These are phyloP conservation scores for Paracamarosporium sp. DNA, from an alignment of 2,329 filamentous ascomycete species.

Conservation along the genomic window DNA sequence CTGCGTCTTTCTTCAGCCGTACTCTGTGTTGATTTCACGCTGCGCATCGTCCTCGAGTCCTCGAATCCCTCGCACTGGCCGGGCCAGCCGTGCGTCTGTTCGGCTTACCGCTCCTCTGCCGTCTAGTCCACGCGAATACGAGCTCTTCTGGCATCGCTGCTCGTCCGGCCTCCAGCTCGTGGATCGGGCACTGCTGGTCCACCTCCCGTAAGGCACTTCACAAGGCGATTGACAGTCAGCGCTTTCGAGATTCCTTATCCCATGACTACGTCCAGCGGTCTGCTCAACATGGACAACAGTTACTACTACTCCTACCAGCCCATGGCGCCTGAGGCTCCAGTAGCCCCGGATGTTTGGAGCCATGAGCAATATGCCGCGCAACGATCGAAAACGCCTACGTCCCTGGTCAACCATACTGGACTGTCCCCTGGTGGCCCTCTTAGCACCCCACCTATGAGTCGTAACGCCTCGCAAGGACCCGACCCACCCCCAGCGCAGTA, in stretches of 20 bases:
- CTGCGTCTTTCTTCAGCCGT: neutral
- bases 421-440: conserved; percentile 41
- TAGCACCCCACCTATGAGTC: conserved; percentile 41
- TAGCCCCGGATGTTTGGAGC: conserved; percentile 25
- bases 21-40: conserved; percentile 30
- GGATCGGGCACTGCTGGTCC: conserved; percentile 30
- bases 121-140: conserved; percentile 24
- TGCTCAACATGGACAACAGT: conserved; percentile 39
- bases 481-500: conserved; percentile 32
- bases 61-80: conserved; percentile 30
- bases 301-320: conserved; percentile 26
- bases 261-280: conserved; percentile 23
- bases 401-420: conserved; percentile 41
- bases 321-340: conserved; percentile 24
- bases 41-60: conserved; percentile 35
- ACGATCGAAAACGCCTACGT: conserved; percentile 44
- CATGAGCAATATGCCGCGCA: conserved; percentile 31
- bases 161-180: conserved; percentile 30
- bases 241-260: conserved; percentile 22
- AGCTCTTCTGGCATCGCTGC: conserved; percentile 23
- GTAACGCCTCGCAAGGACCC: conserved; percentile 38
- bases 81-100: conserved; percentile 27
- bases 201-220: conserved; percentile 29
- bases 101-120: conserved; percentile 26
- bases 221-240: conserved; percentile 36